Conservation (phyloP, 1,139 yeast genomes). For the Taphrina flavorubra region DNA sequence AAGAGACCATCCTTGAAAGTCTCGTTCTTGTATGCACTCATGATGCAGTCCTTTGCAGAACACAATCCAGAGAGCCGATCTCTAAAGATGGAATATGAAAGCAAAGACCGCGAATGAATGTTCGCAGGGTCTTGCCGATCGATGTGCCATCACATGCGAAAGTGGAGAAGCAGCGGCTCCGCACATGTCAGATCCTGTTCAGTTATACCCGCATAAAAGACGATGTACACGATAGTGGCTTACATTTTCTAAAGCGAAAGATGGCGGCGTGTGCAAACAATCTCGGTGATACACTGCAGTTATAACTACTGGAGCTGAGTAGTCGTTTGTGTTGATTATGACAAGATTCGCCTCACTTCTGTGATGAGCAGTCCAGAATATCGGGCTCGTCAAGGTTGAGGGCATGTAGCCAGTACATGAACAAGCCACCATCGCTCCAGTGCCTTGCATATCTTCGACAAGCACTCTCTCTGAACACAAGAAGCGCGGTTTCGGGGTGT, state of each 20-base stretch:
- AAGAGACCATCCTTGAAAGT: slow-evolving; percentile 68
- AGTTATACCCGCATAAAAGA: neutral
- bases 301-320: no score
- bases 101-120: neutral
- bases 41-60: neutral
- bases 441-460: slow-evolving; percentile 19
- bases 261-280: slow-evolving; percentile 1
- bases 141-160: neutral
- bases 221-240: slow-evolving; percentile 1
- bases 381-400: neutral
- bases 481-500: neutral
- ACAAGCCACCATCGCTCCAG: slow-evolving; percentile 13
- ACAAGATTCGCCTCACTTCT: no score
- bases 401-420: slow-evolving; percentile 10
- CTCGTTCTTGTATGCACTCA: slow-evolving; percentile 28
- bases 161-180: slow-evolving; percentile 16
- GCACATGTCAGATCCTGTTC: neutral
- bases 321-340: no score
- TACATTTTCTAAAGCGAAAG: slow-evolving; percentile 11
- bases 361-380: no score
- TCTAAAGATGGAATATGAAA: no score
- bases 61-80: no score
- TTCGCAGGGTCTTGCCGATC: neutral
- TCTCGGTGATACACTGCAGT: neutral
- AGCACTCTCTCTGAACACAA: neutral